These are phyloP conservation scores for Hyaloscypha variabilis DNA, from an alignment of 495 filamentous ascomycete genomes.

Conservation along the genomic window DNA sequence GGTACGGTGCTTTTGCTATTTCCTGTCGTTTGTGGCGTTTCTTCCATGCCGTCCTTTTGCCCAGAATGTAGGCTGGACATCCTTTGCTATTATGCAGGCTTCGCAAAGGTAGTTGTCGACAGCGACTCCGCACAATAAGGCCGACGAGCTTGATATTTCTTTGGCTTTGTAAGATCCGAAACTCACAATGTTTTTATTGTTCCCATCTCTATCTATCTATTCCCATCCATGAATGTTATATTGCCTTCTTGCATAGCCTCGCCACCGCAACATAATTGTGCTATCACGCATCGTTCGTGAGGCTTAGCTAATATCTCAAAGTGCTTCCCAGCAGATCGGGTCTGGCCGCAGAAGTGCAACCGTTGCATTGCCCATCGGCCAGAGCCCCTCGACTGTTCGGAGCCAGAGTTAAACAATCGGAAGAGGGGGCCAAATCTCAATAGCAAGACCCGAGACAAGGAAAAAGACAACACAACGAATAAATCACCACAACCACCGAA, in stretches of 20 bases:
- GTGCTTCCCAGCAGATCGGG: conserved; percentile 4
- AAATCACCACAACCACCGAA: neutral
- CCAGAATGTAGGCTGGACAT: neutral
- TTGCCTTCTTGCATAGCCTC: neutral
- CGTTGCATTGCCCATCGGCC: conserved; percentile 8
- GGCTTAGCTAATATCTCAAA: conserved; percentile 2
- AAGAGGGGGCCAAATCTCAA: conserved; percentile 9
- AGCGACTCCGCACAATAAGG: too few species aligned
- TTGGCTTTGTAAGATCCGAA: too few species aligned
- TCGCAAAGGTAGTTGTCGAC: too few species aligned
- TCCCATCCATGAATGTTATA: neutral
- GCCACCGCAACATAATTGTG: neutral
- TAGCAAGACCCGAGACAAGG: neutral
- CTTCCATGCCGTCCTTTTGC: neutral
- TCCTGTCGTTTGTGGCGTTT: neutral
- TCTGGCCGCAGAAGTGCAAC: conserved; percentile 6
- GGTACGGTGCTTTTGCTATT: neutral
- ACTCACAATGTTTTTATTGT: neutral
- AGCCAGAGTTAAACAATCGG: conserved; percentile 6
- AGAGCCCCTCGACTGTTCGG: conserved; percentile 9
- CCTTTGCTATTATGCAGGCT: too few species aligned
- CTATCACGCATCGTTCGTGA: neutral
- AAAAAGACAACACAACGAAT: neutral
- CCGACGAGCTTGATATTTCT: too few species aligned
- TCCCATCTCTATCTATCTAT: neutral